Base-by-base conservation (phyloP, 495 filamentous ascomycete genomes). In the Chlorociboria aeruginascens region DNA sequence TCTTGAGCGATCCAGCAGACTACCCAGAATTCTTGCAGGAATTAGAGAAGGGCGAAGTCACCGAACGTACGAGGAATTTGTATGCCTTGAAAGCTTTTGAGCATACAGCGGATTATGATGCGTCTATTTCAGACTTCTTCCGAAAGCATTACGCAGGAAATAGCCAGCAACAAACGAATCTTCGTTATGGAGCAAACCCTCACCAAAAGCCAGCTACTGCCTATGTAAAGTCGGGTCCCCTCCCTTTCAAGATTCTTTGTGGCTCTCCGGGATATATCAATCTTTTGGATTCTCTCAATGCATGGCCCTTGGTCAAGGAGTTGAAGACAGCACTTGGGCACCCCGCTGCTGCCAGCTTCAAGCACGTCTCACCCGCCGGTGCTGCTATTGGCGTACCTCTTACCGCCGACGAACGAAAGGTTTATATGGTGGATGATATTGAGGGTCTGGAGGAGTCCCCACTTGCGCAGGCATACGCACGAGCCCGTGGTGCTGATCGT, bases 371-470 rank as follows among this genome's bases (percentile, higher is more conserved):
- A 4, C 92, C 92, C 7, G 92, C 92, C 34, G 92, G 92, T 54
- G 92, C 92, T 40, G 92, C 92, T 46, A 88, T 98, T 59, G 92
- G 89, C 51, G 74, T 89, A 17, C 85, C 85, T 32, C 73, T 98
- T 55, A 86, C 67, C 49, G 79, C 86, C 43, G 81, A 83, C 44
- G 92, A 98, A 73, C 79, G 83, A 68, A 89, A 93, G 70, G 90
- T 96, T 28, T 97, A 92, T 70, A 95, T 98, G 78, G 93, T 97
- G 29, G 86, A 94, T 51, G 93, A 96, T 63, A 90, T 98, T 59
- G 78, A 82, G 45, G 86, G 82, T 44, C 76, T 98, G 40, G 84
- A 92, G 62, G 76, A 77, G 17, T 96, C 89, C 12, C 73, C 70
- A 12, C 78, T 97, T 29, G 92, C 92, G 33, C 87, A 90, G 67